Evolutionary conservation across 73 alveolate genomes (phyloP).

Genomic region (Breviolum minutum): DNA sequence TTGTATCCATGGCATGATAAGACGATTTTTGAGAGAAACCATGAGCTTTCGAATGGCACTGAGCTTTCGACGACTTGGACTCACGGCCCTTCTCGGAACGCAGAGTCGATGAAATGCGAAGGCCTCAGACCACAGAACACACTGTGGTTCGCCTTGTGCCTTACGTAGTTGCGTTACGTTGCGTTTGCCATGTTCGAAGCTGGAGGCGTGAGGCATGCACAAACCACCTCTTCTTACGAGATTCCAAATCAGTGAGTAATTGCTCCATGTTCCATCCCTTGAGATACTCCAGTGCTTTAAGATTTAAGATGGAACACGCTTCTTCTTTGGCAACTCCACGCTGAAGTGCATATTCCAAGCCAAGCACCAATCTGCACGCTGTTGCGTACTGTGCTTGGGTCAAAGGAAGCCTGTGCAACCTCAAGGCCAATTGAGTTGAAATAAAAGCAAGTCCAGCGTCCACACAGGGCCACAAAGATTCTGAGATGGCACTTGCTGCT

Average conservation of each 20-base stretch:
- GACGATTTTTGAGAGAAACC: too few species aligned
- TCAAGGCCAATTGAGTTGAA: not conserved
- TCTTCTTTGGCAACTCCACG: too few species aligned
- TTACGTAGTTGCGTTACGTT: too few species aligned
- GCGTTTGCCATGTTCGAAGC: too few species aligned
- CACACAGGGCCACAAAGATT: not conserved
- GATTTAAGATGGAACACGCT: too few species aligned
- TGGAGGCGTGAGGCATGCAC: too few species aligned
- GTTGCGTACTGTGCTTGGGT: conserved; percentile 80
- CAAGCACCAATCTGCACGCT: conserved; percentile 66
- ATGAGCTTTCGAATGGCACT: not conserved
- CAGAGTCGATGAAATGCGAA: conserved; percentile 70
- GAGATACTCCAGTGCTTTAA: too few species aligned
- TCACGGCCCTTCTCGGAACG: conserved; percentile 93
- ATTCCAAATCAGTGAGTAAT: too few species aligned
- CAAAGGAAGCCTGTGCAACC: conserved; percentile 60
- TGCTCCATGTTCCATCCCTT: too few species aligned
- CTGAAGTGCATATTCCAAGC: not conserved
- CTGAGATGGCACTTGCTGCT: too few species aligned
- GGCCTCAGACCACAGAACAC: conserved; percentile 5
- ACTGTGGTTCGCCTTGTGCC: not conserved
- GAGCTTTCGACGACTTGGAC: conserved; percentile 32
- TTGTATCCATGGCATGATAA: too few species aligned
- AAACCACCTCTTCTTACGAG: too few species aligned
- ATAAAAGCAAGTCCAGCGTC: not conserved